Percentiles rank a stretch among this genome's conserved stretches.
Evolutionary conservation across 176 grass and related monocot genomes (phyloP).

Genomic region (Avena atlantica): DNA sequence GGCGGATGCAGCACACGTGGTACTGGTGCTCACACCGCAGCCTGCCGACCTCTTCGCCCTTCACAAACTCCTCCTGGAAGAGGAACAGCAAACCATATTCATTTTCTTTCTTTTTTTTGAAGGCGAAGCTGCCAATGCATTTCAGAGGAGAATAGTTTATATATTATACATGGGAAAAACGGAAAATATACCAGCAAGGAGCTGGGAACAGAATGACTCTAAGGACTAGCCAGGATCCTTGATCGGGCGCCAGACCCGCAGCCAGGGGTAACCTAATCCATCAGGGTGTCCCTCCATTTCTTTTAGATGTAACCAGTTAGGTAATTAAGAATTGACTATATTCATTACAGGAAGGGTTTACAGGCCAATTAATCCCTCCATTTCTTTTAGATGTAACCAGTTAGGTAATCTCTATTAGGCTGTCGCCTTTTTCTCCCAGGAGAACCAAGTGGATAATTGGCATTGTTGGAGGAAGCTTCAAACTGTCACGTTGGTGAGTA

Average conservation of each 20-base stretch:
- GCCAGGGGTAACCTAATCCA: too few species aligned
- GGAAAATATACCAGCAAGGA: too few species aligned
- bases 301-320: too few species aligned
- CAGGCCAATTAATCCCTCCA: background rate
- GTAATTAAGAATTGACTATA: background rate
- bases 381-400: background rate
- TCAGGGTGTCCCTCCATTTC: too few species aligned
- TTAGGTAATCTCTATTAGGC: background rate
- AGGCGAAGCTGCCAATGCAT: too few species aligned
- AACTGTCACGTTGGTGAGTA: background rate
- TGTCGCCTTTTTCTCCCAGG: background rate
- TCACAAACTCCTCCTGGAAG: conserved; percentile 67
- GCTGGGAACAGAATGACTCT: too few species aligned
- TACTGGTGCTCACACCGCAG: conserved; percentile 71
- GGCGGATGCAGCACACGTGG: conserved; percentile 65
- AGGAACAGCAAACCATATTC: background rate
- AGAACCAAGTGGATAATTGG: too few species aligned
- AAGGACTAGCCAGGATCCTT: too few species aligned
- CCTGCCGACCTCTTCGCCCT: conserved; percentile 56
- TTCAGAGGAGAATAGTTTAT: too few species aligned
- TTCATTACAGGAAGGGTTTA: conserved; percentile 4
- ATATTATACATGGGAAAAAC: too few species aligned
- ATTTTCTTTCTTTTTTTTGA: too few species aligned
- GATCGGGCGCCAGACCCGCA: too few species aligned
- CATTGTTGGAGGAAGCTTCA: background rate